Conservation (phyloP, 2,329 filamentous ascomycete species). For the Neospermospora avenae region DNA sequence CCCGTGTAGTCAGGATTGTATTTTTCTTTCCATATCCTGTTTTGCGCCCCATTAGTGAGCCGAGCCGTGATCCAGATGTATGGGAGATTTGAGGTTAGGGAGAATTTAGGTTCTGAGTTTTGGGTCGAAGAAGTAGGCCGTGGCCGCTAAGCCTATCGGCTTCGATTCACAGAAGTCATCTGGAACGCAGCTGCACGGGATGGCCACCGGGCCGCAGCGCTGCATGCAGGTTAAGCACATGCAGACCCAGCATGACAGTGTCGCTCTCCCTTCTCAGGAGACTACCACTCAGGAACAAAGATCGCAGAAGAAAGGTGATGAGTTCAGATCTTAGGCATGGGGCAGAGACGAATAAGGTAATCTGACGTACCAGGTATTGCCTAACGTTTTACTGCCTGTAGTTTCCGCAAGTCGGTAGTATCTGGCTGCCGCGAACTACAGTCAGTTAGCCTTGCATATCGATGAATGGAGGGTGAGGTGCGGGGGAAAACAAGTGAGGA, state of each 20-base stretch:
- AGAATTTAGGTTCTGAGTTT: not conserved
- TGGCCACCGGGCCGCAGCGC: slow-evolving; percentile 18
- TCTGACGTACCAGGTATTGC: slow-evolving; percentile 84
- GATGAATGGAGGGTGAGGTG: slow-evolving; percentile 23
- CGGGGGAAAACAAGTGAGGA: slow-evolving; percentile 19
- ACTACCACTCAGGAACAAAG: slow-evolving; percentile 1
- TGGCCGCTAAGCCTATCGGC: slow-evolving; percentile 25
- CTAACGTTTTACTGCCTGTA: slow-evolving; percentile 83
- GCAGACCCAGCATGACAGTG: slow-evolving; percentile 19
- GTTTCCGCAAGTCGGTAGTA: slow-evolving; percentile 91
- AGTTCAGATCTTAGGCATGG: not conserved
- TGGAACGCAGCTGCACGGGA: slow-evolving; percentile 30
- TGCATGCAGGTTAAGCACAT: slow-evolving; percentile 17
- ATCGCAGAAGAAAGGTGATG: slow-evolving; percentile 20
- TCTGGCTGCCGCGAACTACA: slow-evolving; percentile 74
- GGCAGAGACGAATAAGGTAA: not conserved
- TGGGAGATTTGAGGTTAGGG: not conserved
- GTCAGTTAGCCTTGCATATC: slow-evolving; percentile 46
- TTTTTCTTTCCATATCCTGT: slow-evolving; percentile 94
- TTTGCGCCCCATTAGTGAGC: not conserved
- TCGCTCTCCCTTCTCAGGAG: not conserved
- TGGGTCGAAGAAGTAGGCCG: not conserved
- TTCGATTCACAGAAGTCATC: slow-evolving; percentile 29
- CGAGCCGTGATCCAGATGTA: not conserved
- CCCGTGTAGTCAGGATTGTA: slow-evolving; percentile 51